Percentiles rank a stretch among this genome's conserved stretches.
Conservation (phyloP, 306 rosid species). For the Inga oerstediana region DNA sequence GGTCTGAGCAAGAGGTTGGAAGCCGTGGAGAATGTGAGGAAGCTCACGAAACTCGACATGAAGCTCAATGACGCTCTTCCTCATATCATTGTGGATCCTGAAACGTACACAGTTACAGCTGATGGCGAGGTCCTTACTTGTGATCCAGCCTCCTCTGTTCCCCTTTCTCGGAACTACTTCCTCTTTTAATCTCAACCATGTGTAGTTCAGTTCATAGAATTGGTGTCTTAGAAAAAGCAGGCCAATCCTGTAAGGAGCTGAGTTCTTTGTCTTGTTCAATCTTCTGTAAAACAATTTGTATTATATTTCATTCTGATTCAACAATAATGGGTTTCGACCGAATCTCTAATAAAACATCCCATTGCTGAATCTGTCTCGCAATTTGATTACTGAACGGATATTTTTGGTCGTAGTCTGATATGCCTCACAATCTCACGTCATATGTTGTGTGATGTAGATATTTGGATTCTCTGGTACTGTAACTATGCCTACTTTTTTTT, state of each 20-base stretch:
- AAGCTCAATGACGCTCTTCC: conserved; percentile 84
- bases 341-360: background rate
- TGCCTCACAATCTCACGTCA: background rate
- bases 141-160: conserved; percentile 63
- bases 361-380: background rate
- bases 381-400: background rate
- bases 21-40: conserved; percentile 71
- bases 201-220: background rate
- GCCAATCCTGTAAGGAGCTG: background rate
- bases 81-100: conserved; percentile 81
- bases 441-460: background rate
- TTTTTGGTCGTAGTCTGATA: background rate
- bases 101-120: conserved; percentile 72
- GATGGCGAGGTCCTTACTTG: conserved; percentile 79
- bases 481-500: background rate
- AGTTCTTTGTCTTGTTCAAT: background rate
- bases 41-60: conserved; percentile 84
- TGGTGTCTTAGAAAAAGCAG: background rate
- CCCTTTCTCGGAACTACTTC: conserved; percentile 83
- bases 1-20: conserved; percentile 71
- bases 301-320: background rate
- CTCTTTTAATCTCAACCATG: conserved; percentile 51
- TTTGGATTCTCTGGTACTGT: background rate
- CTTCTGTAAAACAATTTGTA: background rate
- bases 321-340: background rate